Conservation (phyloP, 352 stramenopile genomes). For the Phytophthora foliorum region DNA sequence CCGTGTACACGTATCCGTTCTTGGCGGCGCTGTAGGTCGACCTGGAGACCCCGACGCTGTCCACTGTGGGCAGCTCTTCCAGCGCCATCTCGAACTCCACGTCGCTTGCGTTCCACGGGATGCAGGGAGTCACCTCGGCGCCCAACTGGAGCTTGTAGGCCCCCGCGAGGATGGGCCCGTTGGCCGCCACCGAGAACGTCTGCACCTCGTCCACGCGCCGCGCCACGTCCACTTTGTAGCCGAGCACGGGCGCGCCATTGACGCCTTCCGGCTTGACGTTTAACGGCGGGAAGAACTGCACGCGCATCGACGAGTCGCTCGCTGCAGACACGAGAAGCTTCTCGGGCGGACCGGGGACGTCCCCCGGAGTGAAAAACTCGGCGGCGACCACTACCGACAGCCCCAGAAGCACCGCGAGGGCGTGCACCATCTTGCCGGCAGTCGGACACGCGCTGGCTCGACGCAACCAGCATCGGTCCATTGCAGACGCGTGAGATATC, state of each 20-base stretch:
- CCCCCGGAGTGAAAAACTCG: slow-evolving; percentile 64
- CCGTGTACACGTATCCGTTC: slow-evolving; percentile 76
- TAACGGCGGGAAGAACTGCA: slow-evolving; percentile 70
- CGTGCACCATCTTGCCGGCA: neutral
- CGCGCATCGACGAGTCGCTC: slow-evolving; percentile 55
- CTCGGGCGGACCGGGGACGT: slow-evolving; percentile 64
- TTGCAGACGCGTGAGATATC: too few relatives aligned
- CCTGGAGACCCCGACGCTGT: slow-evolving; percentile 67
- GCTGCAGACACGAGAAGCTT: slow-evolving; percentile 54
- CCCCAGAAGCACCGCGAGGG: neutral
- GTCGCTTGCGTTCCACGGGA: slow-evolving; percentile 78
- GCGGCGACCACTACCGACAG: slow-evolving; percentile 6
- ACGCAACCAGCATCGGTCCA: too few relatives aligned
- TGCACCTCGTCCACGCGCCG: slow-evolving; percentile 77
- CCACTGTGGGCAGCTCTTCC: slow-evolving; percentile 72
- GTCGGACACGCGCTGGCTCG: too few relatives aligned
- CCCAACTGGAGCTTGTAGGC: slow-evolving; percentile 59
- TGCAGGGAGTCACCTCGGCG: slow-evolving; percentile 52
- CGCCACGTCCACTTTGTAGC: slow-evolving; percentile 84
- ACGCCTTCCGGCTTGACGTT: slow-evolving; percentile 71
- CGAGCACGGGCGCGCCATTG: slow-evolving; percentile 76
- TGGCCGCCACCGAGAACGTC: slow-evolving; percentile 69
- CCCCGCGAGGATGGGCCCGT: slow-evolving; percentile 59
- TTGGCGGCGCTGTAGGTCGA: slow-evolving; percentile 54
- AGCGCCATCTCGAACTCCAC: slow-evolving; percentile 75